Percentiles rank a stretch among this genome's conserved stretches.
These are phyloP conservation scores for Mucor plumbeus DNA, from an alignment of 371 early-diverging fungal species.

Conservation along the genomic window DNA sequence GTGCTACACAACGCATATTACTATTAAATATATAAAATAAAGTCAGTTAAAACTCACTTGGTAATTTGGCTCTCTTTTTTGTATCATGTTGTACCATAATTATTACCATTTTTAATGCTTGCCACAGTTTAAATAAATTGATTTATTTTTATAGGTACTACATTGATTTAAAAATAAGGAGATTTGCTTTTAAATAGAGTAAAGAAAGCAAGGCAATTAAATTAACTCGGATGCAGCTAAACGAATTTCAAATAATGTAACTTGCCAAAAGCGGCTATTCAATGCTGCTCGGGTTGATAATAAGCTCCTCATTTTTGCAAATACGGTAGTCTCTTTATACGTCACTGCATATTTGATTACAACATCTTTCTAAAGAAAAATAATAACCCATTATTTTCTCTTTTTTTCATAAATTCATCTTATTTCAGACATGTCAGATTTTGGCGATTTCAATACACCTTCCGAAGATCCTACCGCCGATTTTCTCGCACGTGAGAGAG, in stretches of 20 bases:
- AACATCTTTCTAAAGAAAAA: neutral
- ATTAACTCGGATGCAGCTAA: neutral
- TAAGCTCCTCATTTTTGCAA: neutral
- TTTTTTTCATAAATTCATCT: neutral
- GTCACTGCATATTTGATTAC: slow-evolving; percentile 8
- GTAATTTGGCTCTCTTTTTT: neutral
- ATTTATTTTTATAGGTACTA: neutral
- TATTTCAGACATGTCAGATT: slow-evolving; percentile 50
- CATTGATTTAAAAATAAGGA: slow-evolving; percentile 4
- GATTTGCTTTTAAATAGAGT: neutral
- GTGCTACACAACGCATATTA: slow-evolving; percentile 1
- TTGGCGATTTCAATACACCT: slow-evolving; percentile 59
- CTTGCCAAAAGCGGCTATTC: neutral
- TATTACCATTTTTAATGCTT: neutral
- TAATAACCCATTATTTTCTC: neutral
- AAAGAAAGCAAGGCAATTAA: slow-evolving; percentile 3
- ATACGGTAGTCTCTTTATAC: neutral
- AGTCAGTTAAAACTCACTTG: neutral
- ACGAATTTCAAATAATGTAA: neutral
- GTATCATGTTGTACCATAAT: slow-evolving; percentile 5
- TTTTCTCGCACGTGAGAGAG: slow-evolving; percentile 92
- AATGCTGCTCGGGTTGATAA: neutral
- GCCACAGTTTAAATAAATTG: neutral
- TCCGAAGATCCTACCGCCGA: slow-evolving; percentile 85
- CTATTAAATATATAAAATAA: neutral